phyloP scores from a whole-genome alignment of 2,329 filamentous ascomycete genomes.

The Boeremia exigua region DNA sequence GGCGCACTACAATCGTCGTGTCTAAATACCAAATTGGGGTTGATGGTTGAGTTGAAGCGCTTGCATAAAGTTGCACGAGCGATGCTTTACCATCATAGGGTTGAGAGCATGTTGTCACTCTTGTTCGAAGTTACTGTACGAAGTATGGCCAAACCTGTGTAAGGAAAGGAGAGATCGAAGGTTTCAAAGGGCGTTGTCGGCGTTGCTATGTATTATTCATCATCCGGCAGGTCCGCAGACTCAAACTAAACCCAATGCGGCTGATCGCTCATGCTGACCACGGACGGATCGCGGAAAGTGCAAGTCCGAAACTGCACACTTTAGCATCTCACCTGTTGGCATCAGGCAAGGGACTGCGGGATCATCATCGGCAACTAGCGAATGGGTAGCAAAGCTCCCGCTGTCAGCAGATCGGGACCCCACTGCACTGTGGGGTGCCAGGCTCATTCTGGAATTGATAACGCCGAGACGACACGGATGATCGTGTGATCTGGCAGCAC shows the following conservation, averaged over 20 bases:
- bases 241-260: constrained; percentile 1
- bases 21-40: neutral
- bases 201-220: constrained; percentile 12
- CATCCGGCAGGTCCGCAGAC: constrained; percentile 6
- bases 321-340: neutral
- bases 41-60: neutral
- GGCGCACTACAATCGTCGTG: too few species aligned
- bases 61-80: neutral
- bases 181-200: neutral
- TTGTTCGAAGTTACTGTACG: too few species aligned
- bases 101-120: neutral
- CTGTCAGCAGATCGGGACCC: neutral
- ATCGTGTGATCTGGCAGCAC: neutral
- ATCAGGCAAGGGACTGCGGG: neutral
- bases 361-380: constrained; percentile 2
- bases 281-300: constrained; percentile 5
- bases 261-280: neutral
- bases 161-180: too few species aligned
- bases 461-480: neutral
- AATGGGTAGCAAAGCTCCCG: constrained; percentile 2
- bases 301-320: neutral
- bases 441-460: neutral
- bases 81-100: neutral
- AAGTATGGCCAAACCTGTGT: too few species aligned
- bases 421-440: neutral